Base-by-base conservation (phyloP, 306 rosid genomes). In the Purshia tridentata region DNA sequence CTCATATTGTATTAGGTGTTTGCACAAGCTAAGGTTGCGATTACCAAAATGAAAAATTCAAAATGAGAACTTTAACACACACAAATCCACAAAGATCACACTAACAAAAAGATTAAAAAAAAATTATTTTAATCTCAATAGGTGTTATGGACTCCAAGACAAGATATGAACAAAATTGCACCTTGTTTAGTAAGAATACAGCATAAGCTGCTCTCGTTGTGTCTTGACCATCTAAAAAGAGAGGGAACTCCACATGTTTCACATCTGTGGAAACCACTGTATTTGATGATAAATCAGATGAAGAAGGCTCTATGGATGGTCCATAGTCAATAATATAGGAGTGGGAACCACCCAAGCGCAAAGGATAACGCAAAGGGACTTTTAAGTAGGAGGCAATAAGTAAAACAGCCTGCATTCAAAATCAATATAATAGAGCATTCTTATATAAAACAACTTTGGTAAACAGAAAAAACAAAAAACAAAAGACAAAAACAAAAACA, bases 141-240 rank as follows among this genome's bases (percentile, higher is more conserved):
- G n/a, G 56, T 45, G 8, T 2, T 55, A 55, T 22, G 65, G 42
- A 56, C 2, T 8, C 47, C 45, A 8, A 7, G 3, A 70, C 39
- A 42, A 71, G 40, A 23, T 3, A 39, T n/a, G 58, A 73, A 72
- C 67, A 65, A 63, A 53, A 74, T 18, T 23, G 65, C 74, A 94
- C 99, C 98, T 95, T 95, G 80, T 92, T 94, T 75, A 95, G 72
- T 66, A 95, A 87, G 86, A 95, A 95, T 63, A 91, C 89, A 29
- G 97, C 99, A 77, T 95, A 95, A 75, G 93, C 96, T 9, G 96
- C 95, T 81, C 89, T 91, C 39, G 98, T 91, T 64, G 95, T 95
- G 84, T 95, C 99, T 79, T 91, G 98, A 61, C 98, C 99, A 64
- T 95, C 96, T 80, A 90, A 82, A 79, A 84, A 91, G 13, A 95